Evolutionary conservation across 139 green algal species (phyloP), one percentile per base, ranked within the genome.

Genomic region (Asterochloris sp.): DNA sequence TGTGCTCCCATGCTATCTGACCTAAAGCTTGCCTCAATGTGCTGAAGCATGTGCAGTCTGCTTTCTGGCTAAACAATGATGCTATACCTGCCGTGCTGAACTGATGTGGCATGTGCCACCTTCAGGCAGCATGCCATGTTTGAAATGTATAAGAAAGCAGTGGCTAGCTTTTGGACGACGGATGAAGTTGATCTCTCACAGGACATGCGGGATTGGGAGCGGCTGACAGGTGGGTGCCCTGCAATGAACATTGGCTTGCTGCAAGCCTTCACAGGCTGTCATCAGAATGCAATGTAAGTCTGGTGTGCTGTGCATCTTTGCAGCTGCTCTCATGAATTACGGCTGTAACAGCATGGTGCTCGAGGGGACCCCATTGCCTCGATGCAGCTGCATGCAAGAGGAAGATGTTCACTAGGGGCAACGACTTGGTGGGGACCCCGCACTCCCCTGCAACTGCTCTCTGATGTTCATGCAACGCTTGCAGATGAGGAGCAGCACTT

Each of bases 401-500:
- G 38, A 54, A 6, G 38, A 2, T 54, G 4, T 54, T 54, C 38
- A 54, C 38, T 10, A 54, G 38, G 38, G 38, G 38, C 38, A 54
- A 6, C 6, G 38, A 6, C 38, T 54, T 54, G 38, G 38, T 54
- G 38, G 38, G 69, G 38, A 54, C 38, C 6, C 38, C 6, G 38
- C 38, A 24, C 66, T 6, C 21, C 9, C 23, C 66, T 73, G 66
- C 66, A 2, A 73, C 23, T 73, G 66, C 66, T 54, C 38, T 54
- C 38, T 54, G 38, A 54, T 6, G 4, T 54, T 6, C 38, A 54
- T 2, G 2, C 38, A 54, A 54, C 6, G 38, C 38, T 38, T 76
- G 83, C 86, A 89, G 86, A 88, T 17, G 86, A 91, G 76, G 95
- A 98, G 88, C 83, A 80, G 76, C 91, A 96, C 84, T 98, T 98